These are phyloP conservation scores for Wickerhamiella pararugosa DNA, from an alignment of 1,139 yeast species.

Conservation along the genomic window DNA sequence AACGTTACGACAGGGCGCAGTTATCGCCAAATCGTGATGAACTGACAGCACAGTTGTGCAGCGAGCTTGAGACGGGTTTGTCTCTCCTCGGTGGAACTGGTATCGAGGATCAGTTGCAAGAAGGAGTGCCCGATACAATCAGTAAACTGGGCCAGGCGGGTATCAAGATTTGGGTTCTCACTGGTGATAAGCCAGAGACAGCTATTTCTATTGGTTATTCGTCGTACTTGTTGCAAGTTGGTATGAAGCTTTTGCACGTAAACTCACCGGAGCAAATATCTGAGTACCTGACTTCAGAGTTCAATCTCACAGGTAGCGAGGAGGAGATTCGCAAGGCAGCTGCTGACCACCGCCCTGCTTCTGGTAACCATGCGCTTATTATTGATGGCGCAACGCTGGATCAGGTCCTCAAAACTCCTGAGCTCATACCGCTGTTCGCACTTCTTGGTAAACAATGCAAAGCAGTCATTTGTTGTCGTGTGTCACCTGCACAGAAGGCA, in stretches of 20 bases:
- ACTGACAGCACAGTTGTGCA: conserved; percentile 57
- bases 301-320: conserved; percentile 46
- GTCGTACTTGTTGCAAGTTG: conserved; percentile 72
- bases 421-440: conserved; percentile 54
- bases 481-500: conserved; percentile 94
- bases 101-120: conserved; percentile 88
- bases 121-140: conserved; percentile 91
- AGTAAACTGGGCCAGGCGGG: conserved; percentile 77
- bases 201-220: conserved; percentile 97
- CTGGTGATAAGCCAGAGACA: conserved; percentile 96
- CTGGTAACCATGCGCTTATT: conserved; percentile 61
- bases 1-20: conserved; percentile 56
- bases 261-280: conserved; percentile 41
- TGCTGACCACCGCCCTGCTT: conserved; percentile 63
- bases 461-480: conserved; percentile 90
- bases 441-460: conserved; percentile 84
- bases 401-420: conserved; percentile 46
- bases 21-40: conserved; percentile 66
- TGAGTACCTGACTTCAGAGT: conserved; percentile 41
- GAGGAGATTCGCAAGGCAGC: conserved; percentile 48
- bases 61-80: conserved; percentile 59
- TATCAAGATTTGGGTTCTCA: conserved; percentile 88
- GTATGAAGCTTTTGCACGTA: conserved; percentile 61
- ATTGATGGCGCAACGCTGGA: conserved; percentile 87
- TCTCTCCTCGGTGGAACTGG: conserved; percentile 88